Percentiles rank a stretch among this genome's conserved stretches.
Conservation (phyloP, 306 rosid genomes). For the Luffa acutangula region DNA sequence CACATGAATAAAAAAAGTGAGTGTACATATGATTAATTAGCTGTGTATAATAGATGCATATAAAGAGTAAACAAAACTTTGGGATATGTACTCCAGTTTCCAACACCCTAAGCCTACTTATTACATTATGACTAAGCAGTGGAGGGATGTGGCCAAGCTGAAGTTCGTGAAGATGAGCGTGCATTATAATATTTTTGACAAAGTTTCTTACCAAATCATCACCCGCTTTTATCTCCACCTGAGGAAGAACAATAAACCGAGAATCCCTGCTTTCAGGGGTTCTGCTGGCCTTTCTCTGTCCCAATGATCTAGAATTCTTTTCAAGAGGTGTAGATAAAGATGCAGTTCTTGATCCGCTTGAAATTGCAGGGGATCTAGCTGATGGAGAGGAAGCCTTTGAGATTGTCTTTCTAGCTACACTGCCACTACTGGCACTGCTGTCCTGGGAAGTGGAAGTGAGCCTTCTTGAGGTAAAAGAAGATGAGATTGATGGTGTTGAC, state of each 20-base stretch:
- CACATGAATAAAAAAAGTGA: not conserved
- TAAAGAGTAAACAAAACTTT: not conserved
- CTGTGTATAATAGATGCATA: not conserved
- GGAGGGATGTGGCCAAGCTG: not conserved
- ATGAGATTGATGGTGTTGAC: slow-evolving; percentile 34
- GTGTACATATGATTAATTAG: not conserved
- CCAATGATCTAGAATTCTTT: slow-evolving; percentile 47
- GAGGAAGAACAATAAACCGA: slow-evolving; percentile 66
- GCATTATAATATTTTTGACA: not conserved
- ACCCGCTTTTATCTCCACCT: slow-evolving; percentile 76
- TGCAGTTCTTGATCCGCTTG: slow-evolving; percentile 47
- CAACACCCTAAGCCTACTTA: not conserved
- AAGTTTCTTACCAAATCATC: slow-evolving; percentile 73
- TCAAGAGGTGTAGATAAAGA: slow-evolving; percentile 48
- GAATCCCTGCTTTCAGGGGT: slow-evolving; percentile 73
- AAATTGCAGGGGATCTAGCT: slow-evolving; percentile 34
- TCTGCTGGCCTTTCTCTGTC: slow-evolving; percentile 42
- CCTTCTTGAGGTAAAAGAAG: slow-evolving; percentile 30
- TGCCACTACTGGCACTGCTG: slow-evolving; percentile 34
- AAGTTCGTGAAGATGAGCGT: not conserved
- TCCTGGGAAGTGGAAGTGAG: slow-evolving; percentile 38
- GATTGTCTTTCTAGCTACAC: slow-evolving; percentile 49
- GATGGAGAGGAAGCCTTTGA: slow-evolving; percentile 49
- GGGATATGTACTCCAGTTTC: not conserved
- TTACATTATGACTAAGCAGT: not conserved